phyloP scores from a whole-genome alignment of 805 yeast species.

The Ogataea nakhonphanomensis region DNA sequence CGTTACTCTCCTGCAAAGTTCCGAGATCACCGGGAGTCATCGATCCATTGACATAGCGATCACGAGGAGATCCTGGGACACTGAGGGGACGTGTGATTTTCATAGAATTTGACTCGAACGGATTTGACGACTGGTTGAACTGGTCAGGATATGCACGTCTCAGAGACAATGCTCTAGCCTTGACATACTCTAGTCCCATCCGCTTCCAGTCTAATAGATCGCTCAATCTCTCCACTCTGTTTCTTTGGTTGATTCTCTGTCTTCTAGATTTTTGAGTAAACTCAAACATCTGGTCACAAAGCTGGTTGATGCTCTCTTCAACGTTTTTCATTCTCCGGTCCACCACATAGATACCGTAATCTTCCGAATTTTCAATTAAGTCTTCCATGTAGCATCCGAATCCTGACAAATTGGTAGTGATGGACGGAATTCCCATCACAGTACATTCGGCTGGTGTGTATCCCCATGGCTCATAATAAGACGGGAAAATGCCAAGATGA shows the following conservation, averaged over 20 bases:
- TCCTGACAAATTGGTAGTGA: slow-evolving; percentile 93
- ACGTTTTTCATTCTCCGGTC: slow-evolving; percentile 91
- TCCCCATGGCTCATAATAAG: slow-evolving; percentile 99
- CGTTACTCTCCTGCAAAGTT: slow-evolving; percentile 86
- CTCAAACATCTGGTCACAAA: slow-evolving; percentile 84
- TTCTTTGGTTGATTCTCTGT: slow-evolving; percentile 96
- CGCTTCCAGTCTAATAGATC: slow-evolving; percentile 96
- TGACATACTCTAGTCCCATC: slow-evolving; percentile 95
- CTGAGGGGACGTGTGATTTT: slow-evolving; percentile 89
- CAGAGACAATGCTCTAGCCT: slow-evolving; percentile 88
- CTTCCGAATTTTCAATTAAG: slow-evolving; percentile 86
- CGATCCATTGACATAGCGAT: slow-evolving; percentile 46
- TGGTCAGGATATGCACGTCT: slow-evolving; percentile 92
- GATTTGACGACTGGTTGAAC: slow-evolving; percentile 47
- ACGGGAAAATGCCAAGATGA: slow-evolving; percentile 97
- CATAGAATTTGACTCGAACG: slow-evolving; percentile 41
- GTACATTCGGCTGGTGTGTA: slow-evolving; percentile 99
- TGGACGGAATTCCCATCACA: slow-evolving; percentile 98
- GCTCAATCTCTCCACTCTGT: slow-evolving; percentile 90
- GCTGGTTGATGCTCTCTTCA: slow-evolving; percentile 89
- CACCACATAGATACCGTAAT: slow-evolving; percentile 95
- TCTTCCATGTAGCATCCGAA: slow-evolving; percentile 99
- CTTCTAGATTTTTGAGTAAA: slow-evolving; percentile 88
- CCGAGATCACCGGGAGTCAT: slow-evolving; percentile 99
- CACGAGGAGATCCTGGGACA: slow-evolving; percentile 96